These are phyloP conservation scores for Lithospermum erythrorhizon DNA, from an alignment of 257 asterid genomes.

Conservation along the genomic window DNA sequence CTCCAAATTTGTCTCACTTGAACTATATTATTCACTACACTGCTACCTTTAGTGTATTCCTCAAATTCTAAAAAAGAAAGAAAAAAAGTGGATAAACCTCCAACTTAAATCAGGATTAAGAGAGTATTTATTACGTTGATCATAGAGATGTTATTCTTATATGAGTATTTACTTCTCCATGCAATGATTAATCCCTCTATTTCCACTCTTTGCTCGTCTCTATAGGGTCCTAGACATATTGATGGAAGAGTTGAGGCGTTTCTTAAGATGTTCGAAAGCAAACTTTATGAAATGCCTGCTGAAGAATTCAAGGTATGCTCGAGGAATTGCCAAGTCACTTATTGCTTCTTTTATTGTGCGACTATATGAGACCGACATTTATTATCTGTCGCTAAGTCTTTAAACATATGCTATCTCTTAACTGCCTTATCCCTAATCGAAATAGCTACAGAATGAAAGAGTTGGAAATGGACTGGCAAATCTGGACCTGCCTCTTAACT, in stretches of 20 bases:
- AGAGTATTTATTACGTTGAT: neutral
- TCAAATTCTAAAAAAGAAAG: too few species aligned
- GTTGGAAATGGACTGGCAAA: too few species aligned
- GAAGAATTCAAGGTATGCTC: conserved; percentile 74
- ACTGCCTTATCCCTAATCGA: too few species aligned
- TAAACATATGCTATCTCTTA: too few species aligned
- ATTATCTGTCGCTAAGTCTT: neutral
- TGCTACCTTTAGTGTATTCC: too few species aligned
- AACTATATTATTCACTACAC: too few species aligned
- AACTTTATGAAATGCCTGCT: conserved; percentile 67
- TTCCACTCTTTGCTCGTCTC: conserved; percentile 16
- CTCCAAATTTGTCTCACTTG: too few species aligned
- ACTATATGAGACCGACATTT: neutral
- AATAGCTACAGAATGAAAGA: too few species aligned
- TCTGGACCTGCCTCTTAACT: too few species aligned
- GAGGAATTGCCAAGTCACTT: neutral
- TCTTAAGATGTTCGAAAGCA: conserved; percentile 73
- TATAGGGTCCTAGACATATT: conserved; percentile 85
- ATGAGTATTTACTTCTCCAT: conserved; percentile 5
- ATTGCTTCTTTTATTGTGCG: too few species aligned
- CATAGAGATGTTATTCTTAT: neutral
- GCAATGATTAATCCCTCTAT: conserved; percentile 7
- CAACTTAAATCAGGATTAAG: too few species aligned
- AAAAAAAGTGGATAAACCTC: too few species aligned
- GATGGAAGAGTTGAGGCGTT: conserved; percentile 77